Evolutionary conservation across 2,329 filamentous ascomycete species (phyloP).

Genomic region (Epichloe gansuensis): DNA sequence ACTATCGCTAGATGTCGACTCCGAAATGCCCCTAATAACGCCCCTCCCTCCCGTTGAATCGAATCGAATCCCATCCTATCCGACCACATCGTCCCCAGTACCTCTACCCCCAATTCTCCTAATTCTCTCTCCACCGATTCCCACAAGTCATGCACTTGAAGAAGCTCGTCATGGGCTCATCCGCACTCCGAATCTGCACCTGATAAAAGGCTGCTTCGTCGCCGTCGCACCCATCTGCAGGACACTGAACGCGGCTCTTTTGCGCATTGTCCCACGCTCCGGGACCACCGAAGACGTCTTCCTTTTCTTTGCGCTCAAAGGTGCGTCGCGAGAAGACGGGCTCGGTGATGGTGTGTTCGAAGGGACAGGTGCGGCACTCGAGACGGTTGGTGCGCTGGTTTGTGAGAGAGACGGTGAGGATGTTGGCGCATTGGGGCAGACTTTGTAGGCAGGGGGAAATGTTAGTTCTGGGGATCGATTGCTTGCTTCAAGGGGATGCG

Average conservation of each 20-base stretch:
- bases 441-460: constrained; percentile 26
- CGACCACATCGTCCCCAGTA: background rate
- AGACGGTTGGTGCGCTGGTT: constrained; percentile 61
- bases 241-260: constrained; percentile 72
- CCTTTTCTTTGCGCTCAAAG: constrained; percentile 76
- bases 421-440: constrained; percentile 78
- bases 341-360: constrained; percentile 70
- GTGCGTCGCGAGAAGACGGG: constrained; percentile 72
- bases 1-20: background rate
- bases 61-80: background rate
- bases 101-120: constrained; percentile 17
- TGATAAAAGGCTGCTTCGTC: constrained; percentile 87
- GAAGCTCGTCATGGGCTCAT: constrained; percentile 97
- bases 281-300: constrained; percentile 80
- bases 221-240: constrained; percentile 67
- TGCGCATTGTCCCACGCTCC: constrained; percentile 87
- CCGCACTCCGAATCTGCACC: constrained; percentile 93
- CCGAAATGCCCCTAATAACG: background rate
- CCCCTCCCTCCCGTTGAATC: background rate
- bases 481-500: background rate
- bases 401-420: constrained; percentile 59
- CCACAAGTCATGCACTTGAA: constrained; percentile 69
- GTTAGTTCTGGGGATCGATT: background rate
- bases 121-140: constrained; percentile 56
- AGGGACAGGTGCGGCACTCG: constrained; percentile 91